A percentile compares a stretch with the other conserved stretches of the same genome.
Conservation (phyloP, 228 moss, liverwort and hornwort genomes). For the Sphagnum fallax region DNA sequence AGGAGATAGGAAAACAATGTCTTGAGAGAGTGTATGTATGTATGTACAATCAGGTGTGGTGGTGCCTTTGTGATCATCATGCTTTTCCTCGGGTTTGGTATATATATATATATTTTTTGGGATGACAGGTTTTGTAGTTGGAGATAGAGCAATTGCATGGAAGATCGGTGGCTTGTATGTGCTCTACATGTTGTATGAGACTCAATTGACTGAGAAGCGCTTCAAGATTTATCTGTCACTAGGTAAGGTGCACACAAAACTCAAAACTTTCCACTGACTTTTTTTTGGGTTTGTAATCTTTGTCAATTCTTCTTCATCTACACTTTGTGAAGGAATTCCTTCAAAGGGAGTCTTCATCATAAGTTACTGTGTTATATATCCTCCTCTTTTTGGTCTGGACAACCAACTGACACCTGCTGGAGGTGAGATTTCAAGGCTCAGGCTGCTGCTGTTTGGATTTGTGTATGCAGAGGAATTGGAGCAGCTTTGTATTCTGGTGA, state of each 20-base stretch:
- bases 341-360: background rate
- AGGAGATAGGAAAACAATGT: background rate
- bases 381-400: background rate
- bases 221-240: conserved; percentile 75
- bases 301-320: background rate
- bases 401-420: background rate
- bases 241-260: conserved; percentile 1
- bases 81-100: background rate
- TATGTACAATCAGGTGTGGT: no score
- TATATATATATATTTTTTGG: background rate
- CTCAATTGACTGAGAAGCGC: conserved; percentile 55
- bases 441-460: background rate
- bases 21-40: background rate
- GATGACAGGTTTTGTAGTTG: conserved; percentile 42
- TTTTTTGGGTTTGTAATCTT: background rate
- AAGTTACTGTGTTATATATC: background rate
- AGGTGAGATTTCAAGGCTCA: background rate
- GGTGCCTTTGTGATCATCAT: background rate
- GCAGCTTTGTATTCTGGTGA: conserved; percentile 46
- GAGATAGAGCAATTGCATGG: conserved; percentile 40
- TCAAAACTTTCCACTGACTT: background rate
- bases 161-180: conserved; percentile 68
- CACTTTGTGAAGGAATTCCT: no score
- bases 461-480: conserved; percentile 57
- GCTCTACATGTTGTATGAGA: conserved; percentile 74